phyloP scores from a whole-genome alignment of 1,139 yeast species.

The Blastobotrys capitulatus region DNA sequence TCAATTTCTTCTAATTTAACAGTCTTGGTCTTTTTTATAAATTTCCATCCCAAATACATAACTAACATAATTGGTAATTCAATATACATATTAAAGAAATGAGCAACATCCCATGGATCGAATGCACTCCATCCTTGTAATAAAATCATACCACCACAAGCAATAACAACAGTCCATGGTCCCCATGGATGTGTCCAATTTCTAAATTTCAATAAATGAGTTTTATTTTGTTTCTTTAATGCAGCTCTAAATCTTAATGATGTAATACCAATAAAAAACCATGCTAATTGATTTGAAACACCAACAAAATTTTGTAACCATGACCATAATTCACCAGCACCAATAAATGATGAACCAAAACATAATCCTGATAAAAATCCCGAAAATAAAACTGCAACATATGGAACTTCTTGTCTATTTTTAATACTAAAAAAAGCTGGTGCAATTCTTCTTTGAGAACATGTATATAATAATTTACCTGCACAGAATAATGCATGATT shows the following conservation, averaged over 20 bases:
- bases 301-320: slow-evolving; percentile 68
- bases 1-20: slow-evolving; percentile 53
- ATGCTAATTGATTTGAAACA: slow-evolving; percentile 51
- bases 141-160: slow-evolving; percentile 44
- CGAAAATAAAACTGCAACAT: slow-evolving; percentile 40
- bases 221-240: slow-evolving; percentile 37
- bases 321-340: slow-evolving; percentile 49
- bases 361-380: slow-evolving; percentile 53
- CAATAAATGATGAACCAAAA: slow-evolving; percentile 49
- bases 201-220: slow-evolving; percentile 32
- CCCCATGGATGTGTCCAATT: slow-evolving; percentile 60
- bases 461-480: slow-evolving; percentile 42
- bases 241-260: slow-evolving; percentile 43
- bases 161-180: slow-evolving; percentile 49
- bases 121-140: slow-evolving; percentile 63
- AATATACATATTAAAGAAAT: slow-evolving; percentile 45
- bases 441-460: slow-evolving; percentile 44
- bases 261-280: slow-evolving; percentile 48
- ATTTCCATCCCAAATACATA: slow-evolving; percentile 46
- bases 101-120: slow-evolving; percentile 49
- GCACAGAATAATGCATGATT: slow-evolving; percentile 50
- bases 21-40: slow-evolving; percentile 43
- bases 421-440: slow-evolving; percentile 42
- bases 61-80: slow-evolving; percentile 47
- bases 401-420: slow-evolving; percentile 45